Conservation (phyloP, 2,329 filamentous ascomycete species). For the Penicillium sp. region DNA sequence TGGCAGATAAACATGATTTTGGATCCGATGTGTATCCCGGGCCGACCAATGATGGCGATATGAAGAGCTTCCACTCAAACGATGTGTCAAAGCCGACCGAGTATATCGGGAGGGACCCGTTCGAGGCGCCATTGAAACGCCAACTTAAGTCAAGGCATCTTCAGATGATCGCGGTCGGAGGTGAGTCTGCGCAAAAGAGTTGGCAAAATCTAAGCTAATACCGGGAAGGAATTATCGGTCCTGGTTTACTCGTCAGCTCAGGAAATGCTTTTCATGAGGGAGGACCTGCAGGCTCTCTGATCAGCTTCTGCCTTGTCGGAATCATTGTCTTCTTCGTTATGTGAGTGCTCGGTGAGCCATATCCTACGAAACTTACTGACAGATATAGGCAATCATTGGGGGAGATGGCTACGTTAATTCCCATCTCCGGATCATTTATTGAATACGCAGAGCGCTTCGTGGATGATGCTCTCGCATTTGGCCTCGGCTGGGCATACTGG, state of each 20-base stretch:
- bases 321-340: slow-evolving; percentile 57
- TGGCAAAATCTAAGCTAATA: background rate
- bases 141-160: slow-evolving; percentile 54
- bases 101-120: slow-evolving; percentile 8
- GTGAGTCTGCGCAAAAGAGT: slow-evolving; percentile 6
- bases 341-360: slow-evolving; percentile 12
- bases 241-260: slow-evolving; percentile 66
- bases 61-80: slow-evolving; percentile 1
- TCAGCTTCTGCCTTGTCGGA: slow-evolving; percentile 68
- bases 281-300: slow-evolving; percentile 66
- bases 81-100: slow-evolving; percentile 2
- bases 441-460: slow-evolving; percentile 66
- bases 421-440: slow-evolving; percentile 67
- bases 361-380: background rate
- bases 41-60: slow-evolving; percentile 3
- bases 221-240: slow-evolving; percentile 56
- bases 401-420: slow-evolving; percentile 69
- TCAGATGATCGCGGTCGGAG: slow-evolving; percentile 59
- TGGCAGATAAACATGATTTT: slow-evolving; percentile 8
- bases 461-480: slow-evolving; percentile 64
- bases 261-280: slow-evolving; percentile 65
- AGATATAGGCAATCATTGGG: slow-evolving; percentile 67
- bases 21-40: slow-evolving; percentile 5
- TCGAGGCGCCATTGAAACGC: slow-evolving; percentile 35
- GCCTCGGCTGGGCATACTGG: slow-evolving; percentile 68